Base-by-base conservation (phyloP, 345 rosid genomes). In the Euclidium syriacum region DNA sequence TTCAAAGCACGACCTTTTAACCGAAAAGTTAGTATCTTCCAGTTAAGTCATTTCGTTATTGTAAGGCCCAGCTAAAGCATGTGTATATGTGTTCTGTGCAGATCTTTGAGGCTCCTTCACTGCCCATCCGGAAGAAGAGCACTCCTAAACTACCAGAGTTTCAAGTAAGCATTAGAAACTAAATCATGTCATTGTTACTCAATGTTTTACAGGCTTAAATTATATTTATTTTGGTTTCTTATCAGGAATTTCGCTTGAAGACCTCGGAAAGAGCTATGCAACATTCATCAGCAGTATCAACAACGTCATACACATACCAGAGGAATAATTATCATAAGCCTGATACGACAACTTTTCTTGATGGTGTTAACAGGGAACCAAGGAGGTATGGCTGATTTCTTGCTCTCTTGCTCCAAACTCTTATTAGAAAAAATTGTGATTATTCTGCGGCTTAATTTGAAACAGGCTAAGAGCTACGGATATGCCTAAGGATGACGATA, bases 1-100 rank as follows among this genome's bases (percentile, higher is more conserved):
- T 95, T 95, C 75, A 95, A 79, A 90, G 98, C 99, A 18, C 84
- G 94, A 12, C 98, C 94, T 29, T 77, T 95, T 60, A 95, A 95
- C 77, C 83, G 96, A 80, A 95, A 90, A 78, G 99, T 95, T 59
- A 27, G 95, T 76, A 44, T 38, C 44, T 73, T 24, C 36, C 6
- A 29, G 41, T 52, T 22, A 29, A 30, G 19, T 51, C 41, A 25
- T 23, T 48, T 72, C 46, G 0, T 56, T 52, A 24, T 46, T 29
- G 44, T 42, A 12, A 15, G n/a, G n/a, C 35, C 29, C 22, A 46
- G 7, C 65, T 62, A 53, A 63, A 65, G 43, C 56, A 50, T 70
- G 19, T 59, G 26, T n/a, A n/a, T n/a, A n/a, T 48, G 63, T 62
- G 62, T 68, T 29, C 33, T 47, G 52, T 80, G 56, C 77, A 94